Base-by-base conservation (phyloP, 2,329 filamentous ascomycete genomes). In the Nigrospora osmanthi region DNA sequence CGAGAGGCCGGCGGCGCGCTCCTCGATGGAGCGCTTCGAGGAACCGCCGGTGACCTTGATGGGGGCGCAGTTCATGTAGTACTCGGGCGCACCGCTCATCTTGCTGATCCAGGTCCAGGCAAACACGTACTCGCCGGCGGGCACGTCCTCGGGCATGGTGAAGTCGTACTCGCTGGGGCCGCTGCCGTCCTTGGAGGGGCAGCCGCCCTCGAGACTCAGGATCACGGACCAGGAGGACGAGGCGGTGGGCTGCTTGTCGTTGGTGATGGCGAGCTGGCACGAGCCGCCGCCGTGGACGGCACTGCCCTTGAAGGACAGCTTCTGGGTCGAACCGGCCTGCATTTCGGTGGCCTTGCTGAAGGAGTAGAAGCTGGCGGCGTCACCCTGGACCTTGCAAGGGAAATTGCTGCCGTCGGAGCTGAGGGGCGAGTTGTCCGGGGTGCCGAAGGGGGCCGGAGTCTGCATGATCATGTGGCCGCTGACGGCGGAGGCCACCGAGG, bases 21-120 rank as follows among this genome's bases (percentile, higher is more conserved):
- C 69, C 14, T 71, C 63, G 23, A 71, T 57, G 34, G 13, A 14
- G 2, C 55, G 52, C 52, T 57, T 59, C 11, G 47, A 43, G 40
- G 50, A 52, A 3, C 51, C 53, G 36, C 53, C 57, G 2, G 70
- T 69, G 39, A 89, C 69, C 2, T 71, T 73, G 43, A 87, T 64
- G 0, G 81, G 79, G 2, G 80, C 81, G 51, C 85, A 89, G 67
- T 87, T 85, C 82, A 85, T 85, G 68, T 88, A 88, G 67, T 85
- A 81, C 57, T 89, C 85, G 3, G 83, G 78, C 59, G 87, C 87
- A 2, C 85, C 85, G 6, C 52, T 50, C 30, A 86, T 57, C 43
- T 80, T 83, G 43, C 86, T 87, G 60, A 86, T 75, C 85, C 85
- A 89, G 2, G 83, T 82, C 84, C 84, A 89, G 3, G 81, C 80